Percentiles rank a stretch among this genome's conserved stretches.
Evolutionary conservation across 345 rosid genomes (phyloP).

Genomic region (Noccaea caerulescens): DNA sequence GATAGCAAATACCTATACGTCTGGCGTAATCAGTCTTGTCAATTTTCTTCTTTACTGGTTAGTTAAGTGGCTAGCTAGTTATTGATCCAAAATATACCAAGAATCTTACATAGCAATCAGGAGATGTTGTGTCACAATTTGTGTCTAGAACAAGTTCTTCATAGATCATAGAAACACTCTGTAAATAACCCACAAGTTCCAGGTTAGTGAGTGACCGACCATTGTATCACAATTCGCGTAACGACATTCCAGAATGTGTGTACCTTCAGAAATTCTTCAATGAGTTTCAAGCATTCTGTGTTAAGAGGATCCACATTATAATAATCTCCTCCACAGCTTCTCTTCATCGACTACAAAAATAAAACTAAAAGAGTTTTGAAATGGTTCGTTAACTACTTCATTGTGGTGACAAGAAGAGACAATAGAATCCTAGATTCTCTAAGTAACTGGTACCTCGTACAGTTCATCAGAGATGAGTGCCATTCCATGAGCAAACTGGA

Average conservation of each 20-base stretch:
- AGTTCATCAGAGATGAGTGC: constrained; percentile 56
- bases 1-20: constrained; percentile 4
- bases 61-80: too few species aligned
- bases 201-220: neutral
- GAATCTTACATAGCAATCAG: neutral
- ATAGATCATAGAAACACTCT: constrained; percentile 35
- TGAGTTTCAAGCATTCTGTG: constrained; percentile 44
- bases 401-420: neutral
- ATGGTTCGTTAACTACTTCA: neutral
- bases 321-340: constrained; percentile 53
- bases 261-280: constrained; percentile 19
- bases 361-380: neutral
- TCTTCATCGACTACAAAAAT: constrained; percentile 53
- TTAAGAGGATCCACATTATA: constrained; percentile 44
- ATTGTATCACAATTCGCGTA: neutral
- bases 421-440: neutral
- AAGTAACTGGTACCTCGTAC: constrained; percentile 49
- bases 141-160: neutral
- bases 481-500: constrained; percentile 52
- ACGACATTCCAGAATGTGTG: neutral
- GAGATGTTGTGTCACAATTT: constrained; percentile 9
- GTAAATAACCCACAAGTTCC: neutral
- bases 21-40: neutral
- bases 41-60: too few species aligned
- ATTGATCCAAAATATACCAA: too few species aligned